A percentile compares a stretch with the other conserved stretches of the same genome.
These are phyloP conservation scores for Aotearoamyces nothofagi DNA, from an alignment of 2,329 filamentous ascomycete genomes.

Conservation along the genomic window DNA sequence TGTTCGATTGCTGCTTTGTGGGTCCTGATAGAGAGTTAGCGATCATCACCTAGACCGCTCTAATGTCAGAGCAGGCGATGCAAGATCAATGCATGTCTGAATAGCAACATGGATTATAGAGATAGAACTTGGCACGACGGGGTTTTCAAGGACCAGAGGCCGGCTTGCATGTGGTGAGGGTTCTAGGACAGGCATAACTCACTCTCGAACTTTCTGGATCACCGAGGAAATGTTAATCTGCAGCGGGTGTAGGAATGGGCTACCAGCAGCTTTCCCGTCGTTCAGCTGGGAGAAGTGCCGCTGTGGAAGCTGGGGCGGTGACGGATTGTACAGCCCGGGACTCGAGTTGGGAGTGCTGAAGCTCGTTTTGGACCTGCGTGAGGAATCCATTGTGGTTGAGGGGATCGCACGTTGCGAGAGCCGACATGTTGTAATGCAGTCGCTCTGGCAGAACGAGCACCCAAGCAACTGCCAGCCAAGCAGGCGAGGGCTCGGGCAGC, in stretches of 20 bases:
- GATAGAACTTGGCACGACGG: not conserved
- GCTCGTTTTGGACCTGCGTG: conserved; percentile 18
- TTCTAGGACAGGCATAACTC: conserved; percentile 23
- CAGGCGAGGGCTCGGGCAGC: too few species aligned
- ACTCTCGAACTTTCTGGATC: conserved; percentile 65
- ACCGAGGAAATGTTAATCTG: too few species aligned
- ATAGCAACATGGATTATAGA: not conserved
- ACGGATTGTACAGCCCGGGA: conserved; percentile 44
- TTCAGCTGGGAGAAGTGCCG: conserved; percentile 25
- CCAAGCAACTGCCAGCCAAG: too few species aligned
- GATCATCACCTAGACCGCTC: conserved; percentile 4
- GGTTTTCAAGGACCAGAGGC: not conserved
- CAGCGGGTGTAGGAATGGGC: conserved; percentile 53
- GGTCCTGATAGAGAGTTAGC: conserved; percentile 36
- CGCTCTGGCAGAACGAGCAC: too few species aligned
- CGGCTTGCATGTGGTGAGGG: conserved; percentile 3
- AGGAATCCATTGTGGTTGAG: conserved; percentile 17
- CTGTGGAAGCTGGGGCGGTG: conserved; percentile 16
- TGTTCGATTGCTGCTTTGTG: conserved; percentile 85
- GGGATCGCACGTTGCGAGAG: not conserved
- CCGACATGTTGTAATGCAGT: conserved; percentile 3
- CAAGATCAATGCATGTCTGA: not conserved
- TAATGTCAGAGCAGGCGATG: not conserved
- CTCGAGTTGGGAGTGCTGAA: conserved; percentile 44
- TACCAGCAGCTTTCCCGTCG: conserved; percentile 34